Base-by-base conservation (phyloP, 805 yeast species). In the Tetrapisispora fleetii region DNA sequence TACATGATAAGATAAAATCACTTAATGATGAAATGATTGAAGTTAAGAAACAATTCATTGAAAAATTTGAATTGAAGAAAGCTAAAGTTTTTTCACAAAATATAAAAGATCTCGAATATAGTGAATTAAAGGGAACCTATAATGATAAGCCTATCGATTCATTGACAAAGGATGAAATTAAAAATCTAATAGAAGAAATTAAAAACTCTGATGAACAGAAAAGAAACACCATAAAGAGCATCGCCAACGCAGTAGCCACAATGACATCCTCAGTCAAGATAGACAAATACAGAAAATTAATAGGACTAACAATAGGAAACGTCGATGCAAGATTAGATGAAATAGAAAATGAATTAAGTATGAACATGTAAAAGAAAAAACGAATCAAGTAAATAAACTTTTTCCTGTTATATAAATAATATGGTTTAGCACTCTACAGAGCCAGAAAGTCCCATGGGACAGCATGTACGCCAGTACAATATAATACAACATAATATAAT, bases 301-400 rank as follows among this genome's bases (percentile, higher is more conserved):
- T 93, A 62, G 95, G 87, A 2, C 73, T 88, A 48, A 78, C 81
- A 45, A 74, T 81, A 19, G 95, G 86, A 51, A 93, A 85, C 51
- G 82, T 91, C 50, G 87, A 83, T 55, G 83, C 85, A 30, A 73
- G 88, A 50, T 72, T 91, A 45, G 91, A 85, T 54, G 96, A 91
- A 19, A 85, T 91, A 40, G 88, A 71, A 50, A 63, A 64, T 24
- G 75, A 69, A 49, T 52, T 70, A 10, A 52, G 57, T 40, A 55
- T 58, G n/a, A 57, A 48, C 41, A 30, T 32, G 18, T 41, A 36
- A 41, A 13, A 24, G 28, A 24, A 24, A 24, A 24, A 6, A 33
- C n/a, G n/a, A n/a, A n/a, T n/a, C n/a, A n/a, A n/a, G n/a, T n/a
- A 11, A 33, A 32, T 32, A 4, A 32, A 11, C 10, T 36, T n/a